Base-by-base conservation (phyloP, 2,329 filamentous ascomycete species). In the Tolypocladium inflatum region DNA sequence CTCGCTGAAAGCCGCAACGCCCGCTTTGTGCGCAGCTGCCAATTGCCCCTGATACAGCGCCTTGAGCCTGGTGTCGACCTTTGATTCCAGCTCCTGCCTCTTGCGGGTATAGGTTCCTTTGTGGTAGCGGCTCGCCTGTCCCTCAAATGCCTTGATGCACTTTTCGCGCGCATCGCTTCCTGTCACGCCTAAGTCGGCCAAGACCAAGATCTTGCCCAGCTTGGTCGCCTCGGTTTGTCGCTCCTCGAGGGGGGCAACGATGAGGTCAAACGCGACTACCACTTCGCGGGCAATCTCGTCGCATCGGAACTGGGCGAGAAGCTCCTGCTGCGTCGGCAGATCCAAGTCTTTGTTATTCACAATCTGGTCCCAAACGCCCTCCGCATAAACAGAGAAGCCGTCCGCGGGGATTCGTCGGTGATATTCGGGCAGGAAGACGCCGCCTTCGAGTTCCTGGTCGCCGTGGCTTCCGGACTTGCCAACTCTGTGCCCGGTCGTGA, bases 281-380 rank as follows among this genome's bases (percentile, higher is more conserved):
- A 96, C 94, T 70, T 97, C 93, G 62, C 92, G 83, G 43, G 91
- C 84, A 59, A 99, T 99, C 74, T 99, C 94, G 71, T 99, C 94
- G 72, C 94, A 99, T 64, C 94, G 86, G 77, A 97, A 99, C 72
- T 99, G 94, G 13, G 94, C 94, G 56, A 99, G 81, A 52, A 99
- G 81, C 72, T 99, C 94, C 74, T 99, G 94, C 71, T 99, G 94
- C 0, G 94, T 97, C 4, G 94, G 94, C 59, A 99, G 75, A 73
- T 99, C 94, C 57, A 99, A 80, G 68, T 99, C 94, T 74, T 99
- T 99, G 80, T 99, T 99, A 78, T 93, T 89, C 66, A 96, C 92
- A 69, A 99, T 99, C 74, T 97, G 93, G 67, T 97, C 92, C 94
- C 94, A 99, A 51, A 99, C 85, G 45, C 92, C 91, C 70, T 94